Percentiles rank a stretch among this genome's conserved stretches.
These are phyloP conservation scores for Clavispora phyllophila DNA, from an alignment of 805 yeast species.

Conservation along the genomic window DNA sequence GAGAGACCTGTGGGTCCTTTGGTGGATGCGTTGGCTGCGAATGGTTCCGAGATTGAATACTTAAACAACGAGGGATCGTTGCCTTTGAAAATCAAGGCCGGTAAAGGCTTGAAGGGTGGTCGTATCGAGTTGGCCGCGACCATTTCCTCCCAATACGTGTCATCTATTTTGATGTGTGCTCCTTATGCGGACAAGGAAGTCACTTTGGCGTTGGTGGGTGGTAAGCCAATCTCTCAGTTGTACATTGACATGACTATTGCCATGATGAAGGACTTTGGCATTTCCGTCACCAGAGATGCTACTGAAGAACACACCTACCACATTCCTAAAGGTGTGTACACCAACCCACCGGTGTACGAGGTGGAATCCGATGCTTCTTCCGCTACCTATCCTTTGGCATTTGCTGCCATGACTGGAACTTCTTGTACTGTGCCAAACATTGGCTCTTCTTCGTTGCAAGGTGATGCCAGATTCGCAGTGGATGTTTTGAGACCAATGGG, in stretches of 20 bases:
- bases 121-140: conserved; percentile 92
- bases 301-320: conserved; percentile 81
- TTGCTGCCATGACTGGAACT: conserved; percentile 94
- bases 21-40: conserved; percentile 80
- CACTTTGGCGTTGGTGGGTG: conserved; percentile 84
- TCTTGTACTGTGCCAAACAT: conserved; percentile 91
- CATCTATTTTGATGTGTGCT: conserved; percentile 94
- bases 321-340: conserved; percentile 79
- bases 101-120: conserved; percentile 78
- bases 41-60: conserved; percentile 74
- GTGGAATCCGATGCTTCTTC: conserved; percentile 97
- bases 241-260: conserved; percentile 96
- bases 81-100: conserved; percentile 71
- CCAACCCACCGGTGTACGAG: conserved; percentile 78
- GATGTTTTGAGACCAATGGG: conserved; percentile 96
- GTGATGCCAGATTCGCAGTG: conserved; percentile 93
- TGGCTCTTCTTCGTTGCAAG: conserved; percentile 88
- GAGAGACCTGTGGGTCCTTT: conserved; percentile 96
- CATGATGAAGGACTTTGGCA: conserved; percentile 91
- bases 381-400: conserved; percentile 95
- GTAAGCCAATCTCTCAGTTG: conserved; percentile 92
- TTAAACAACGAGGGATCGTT: conserved; percentile 74
- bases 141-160: conserved; percentile 94
- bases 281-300: conserved; percentile 62
- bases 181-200: conserved; percentile 91